A percentile compares a stretch with the other conserved stretches of the same genome.
Evolutionary conservation across 2,329 filamentous ascomycete species (phyloP).

Genomic region (Aureobasidium pullulans): DNA sequence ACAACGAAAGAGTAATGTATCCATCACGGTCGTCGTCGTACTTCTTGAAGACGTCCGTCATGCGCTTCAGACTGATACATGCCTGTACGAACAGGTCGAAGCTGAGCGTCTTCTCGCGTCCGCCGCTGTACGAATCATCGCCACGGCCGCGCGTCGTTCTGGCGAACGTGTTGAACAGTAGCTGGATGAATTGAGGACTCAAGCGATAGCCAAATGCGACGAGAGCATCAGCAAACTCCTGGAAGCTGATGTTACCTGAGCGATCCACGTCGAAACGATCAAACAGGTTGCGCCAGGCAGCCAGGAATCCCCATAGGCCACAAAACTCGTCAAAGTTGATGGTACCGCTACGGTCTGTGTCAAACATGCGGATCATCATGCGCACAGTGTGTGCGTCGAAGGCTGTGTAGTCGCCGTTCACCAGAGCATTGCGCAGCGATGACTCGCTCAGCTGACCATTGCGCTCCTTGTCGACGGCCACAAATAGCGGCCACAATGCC

Average conservation of each 20-base stretch:
- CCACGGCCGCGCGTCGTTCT: constrained; percentile 28
- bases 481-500: constrained; percentile 73
- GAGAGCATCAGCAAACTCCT: constrained; percentile 84
- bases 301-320: constrained; percentile 90
- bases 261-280: constrained; percentile 89
- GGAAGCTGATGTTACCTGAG: constrained; percentile 75
- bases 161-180: constrained; percentile 86
- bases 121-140: constrained; percentile 23
- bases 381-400: constrained; percentile 91
- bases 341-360: constrained; percentile 77
- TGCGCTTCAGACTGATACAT: constrained; percentile 91
- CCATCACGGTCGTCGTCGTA: constrained; percentile 96
- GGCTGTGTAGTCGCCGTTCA: constrained; percentile 91
- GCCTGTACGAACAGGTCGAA: constrained; percentile 98
- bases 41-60: constrained; percentile 99
- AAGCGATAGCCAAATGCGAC: constrained; percentile 88
- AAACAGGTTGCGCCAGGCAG: constrained; percentile 88
- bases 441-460: constrained; percentile 73
- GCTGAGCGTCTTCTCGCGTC: constrained; percentile 33
- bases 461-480: constrained; percentile 83
- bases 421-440: constrained; percentile 81
- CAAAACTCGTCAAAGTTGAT: constrained; percentile 97
- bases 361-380: constrained; percentile 99
- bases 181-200: constrained; percentile 71
- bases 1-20: constrained; percentile 57